Percentiles rank a stretch among this genome's conserved stretches.
Evolutionary conservation across 768 basidiomycete genomes (phyloP).

Genomic region (Suillus decipiens): DNA sequence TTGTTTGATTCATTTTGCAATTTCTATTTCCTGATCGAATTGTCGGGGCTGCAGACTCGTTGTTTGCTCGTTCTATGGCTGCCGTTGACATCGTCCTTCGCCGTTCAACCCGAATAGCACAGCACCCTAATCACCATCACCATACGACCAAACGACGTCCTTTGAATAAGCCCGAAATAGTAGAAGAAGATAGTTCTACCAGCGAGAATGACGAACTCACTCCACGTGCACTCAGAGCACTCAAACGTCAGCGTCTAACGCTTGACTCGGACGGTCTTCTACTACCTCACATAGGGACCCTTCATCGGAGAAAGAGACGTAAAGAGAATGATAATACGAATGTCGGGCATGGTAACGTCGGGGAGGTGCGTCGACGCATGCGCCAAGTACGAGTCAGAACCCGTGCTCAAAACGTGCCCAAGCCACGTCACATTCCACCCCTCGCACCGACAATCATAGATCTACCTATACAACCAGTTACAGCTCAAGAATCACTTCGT

Average conservation of each 20-base stretch:
- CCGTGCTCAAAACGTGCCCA: constrained; percentile 9
- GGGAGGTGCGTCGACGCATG: constrained; percentile 11
- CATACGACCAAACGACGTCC: constrained; percentile 4
- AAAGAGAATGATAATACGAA: constrained; percentile 20
- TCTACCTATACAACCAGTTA: background rate
- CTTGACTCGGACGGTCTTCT: constrained; percentile 32
- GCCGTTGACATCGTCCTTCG: constrained; percentile 9
- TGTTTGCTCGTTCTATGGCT: constrained; percentile 3
- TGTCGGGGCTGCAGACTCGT: background rate
- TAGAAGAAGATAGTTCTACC: background rate
- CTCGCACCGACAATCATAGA: constrained; percentile 1
- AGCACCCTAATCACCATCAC: constrained; percentile 3
- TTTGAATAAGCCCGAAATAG: background rate
- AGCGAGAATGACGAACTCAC: constrained; percentile 29
- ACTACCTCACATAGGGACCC: constrained; percentile 11
- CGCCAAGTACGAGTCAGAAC: constrained; percentile 5
- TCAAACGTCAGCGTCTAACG: constrained; percentile 34
- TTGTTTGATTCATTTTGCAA: constrained; percentile 2
- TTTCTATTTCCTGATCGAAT: constrained; percentile 8
- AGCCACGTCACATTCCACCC: constrained; percentile 6
- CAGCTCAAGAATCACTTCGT: background rate
- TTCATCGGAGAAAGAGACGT: constrained; percentile 20
- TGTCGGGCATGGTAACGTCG: background rate
- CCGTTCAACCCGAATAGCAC: constrained; percentile 9
- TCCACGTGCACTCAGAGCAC: constrained; percentile 35